Evolutionary conservation across 2,329 filamentous ascomycete species (phyloP).

Genomic region (Grosmannia clavigera): DNA sequence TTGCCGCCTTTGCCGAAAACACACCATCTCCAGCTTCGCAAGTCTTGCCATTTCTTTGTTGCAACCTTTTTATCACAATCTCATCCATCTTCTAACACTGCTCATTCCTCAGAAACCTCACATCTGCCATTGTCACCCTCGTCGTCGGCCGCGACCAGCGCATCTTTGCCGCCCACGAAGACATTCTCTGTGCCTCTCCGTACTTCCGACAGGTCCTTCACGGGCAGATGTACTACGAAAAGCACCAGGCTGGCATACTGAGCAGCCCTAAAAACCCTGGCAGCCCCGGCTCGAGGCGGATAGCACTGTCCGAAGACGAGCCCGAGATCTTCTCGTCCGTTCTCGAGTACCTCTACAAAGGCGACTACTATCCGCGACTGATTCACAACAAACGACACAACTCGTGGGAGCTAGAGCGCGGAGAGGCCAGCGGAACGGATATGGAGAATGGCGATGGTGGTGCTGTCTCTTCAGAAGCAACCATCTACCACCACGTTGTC

Average conservation of each 20-base stretch:
- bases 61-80: neutral
- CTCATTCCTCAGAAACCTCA: conserved; percentile 33
- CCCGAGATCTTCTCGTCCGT: conserved; percentile 85
- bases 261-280: neutral
- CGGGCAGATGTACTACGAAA: conserved; percentile 45
- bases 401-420: conserved; percentile 69
- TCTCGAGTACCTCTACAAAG: conserved; percentile 86
- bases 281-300: conserved; percentile 40
- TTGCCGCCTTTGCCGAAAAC: conserved; percentile 16
- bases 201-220: conserved; percentile 61
- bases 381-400: conserved; percentile 70
- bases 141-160: conserved; percentile 70
- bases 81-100: neutral
- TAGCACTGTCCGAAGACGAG: conserved; percentile 72
- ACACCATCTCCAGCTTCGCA: conserved; percentile 15
- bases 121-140: conserved; percentile 65
- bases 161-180: conserved; percentile 85
- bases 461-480: conserved; percentile 37
- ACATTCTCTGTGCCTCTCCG: conserved; percentile 64
- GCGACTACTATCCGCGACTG: conserved; percentile 79
- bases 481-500: conserved; percentile 53
- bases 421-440: conserved; percentile 25
- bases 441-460: conserved; percentile 26
- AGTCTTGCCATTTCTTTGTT: conserved; percentile 24
- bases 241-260: conserved; percentile 15